Percentiles rank a stretch among this genome's conserved stretches.
Evolutionary conservation across 1,284 basidiomycete species (phyloP).

Genomic region (Stygiomarasmius scandens): DNA sequence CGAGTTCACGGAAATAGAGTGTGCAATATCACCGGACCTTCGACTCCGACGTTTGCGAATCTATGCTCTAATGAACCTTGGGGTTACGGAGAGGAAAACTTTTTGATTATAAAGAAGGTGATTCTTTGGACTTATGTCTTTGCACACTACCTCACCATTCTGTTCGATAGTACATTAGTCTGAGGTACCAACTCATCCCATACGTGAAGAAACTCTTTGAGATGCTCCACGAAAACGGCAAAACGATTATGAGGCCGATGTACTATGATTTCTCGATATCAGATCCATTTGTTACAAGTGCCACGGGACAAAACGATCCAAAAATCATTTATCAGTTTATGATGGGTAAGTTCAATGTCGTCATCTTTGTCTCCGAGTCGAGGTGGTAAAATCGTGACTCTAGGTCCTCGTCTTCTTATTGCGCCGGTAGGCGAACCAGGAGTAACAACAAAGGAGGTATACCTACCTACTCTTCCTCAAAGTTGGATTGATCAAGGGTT

Average conservation of each 20-base stretch:
- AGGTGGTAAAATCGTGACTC: too few species aligned
- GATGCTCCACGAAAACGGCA: slow-evolving; percentile 36
- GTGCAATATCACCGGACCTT: slow-evolving; percentile 31
- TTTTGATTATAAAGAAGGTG: slow-evolving; percentile 40
- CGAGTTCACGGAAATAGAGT: slow-evolving; percentile 40
- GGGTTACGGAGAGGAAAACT: slow-evolving; percentile 44
- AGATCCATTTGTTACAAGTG: slow-evolving; percentile 33
- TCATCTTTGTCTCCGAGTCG: too few species aligned
- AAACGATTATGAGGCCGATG: slow-evolving; percentile 38
- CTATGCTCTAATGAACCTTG: slow-evolving; percentile 47
- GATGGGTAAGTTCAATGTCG: slow-evolving; percentile 37
- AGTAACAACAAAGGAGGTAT: slow-evolving; percentile 36
- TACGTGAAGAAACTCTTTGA: slow-evolving; percentile 40
- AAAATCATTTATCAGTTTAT: slow-evolving; percentile 39
- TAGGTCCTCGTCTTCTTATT: slow-evolving; percentile 38
- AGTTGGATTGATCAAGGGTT: slow-evolving; percentile 23
- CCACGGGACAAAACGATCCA: slow-evolving; percentile 35
- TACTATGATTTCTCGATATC: slow-evolving; percentile 40
- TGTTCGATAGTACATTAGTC: slow-evolving; percentile 36
- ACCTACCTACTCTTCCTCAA: slow-evolving; percentile 35
- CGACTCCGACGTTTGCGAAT: slow-evolving; percentile 33
- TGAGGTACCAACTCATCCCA: slow-evolving; percentile 40
- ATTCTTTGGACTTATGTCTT: background rate
- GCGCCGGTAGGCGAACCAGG: slow-evolving; percentile 37
- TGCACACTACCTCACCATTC: background rate